Base-by-base conservation (phyloP, 495 filamentous ascomycete genomes). In the Aspergillus funiculosus region DNA sequence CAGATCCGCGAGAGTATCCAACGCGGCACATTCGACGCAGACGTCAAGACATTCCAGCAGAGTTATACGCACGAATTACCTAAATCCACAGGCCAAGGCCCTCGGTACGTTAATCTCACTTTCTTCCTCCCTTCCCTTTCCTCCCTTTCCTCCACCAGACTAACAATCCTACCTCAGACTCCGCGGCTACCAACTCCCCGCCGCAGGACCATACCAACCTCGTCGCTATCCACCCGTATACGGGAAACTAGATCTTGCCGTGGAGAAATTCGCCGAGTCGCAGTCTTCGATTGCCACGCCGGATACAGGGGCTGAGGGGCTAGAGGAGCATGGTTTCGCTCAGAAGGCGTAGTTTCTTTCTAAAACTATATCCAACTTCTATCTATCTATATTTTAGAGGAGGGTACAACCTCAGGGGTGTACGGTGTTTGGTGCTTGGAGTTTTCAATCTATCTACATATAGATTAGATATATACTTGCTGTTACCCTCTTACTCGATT, bases 151-250 rank as follows among this genome's bases (percentile, higher is more conserved):
- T 8, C 5, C 21, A 17, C 11, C 2, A 21, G 14, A 15, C 48
- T 56, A 46, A 51, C 39, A 21, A 32, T 13, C 35, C 39, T n/a
- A 14, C 8, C 17, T 22, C 42, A 81, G 81, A 49, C 70, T 89
- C 29, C 78, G 91, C 53, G 91, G 91, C 17, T 94, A 97, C 52
- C 86, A 94, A 54, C 83, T 82, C 48, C 86, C 85, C 57, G 74
- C 80, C 38, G 75, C 80, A 15, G 72, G 80, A n/a, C 63, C 70
- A n/a, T 71, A 75, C 8, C 79, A 84, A 46, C 61, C 68, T 17
- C 83, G 75, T 63, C 84, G 81, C 53, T 89, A 91, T 56, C 71
- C 75, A 6, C 72, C 77, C 5, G 76, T 79, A 0, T 95, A 82
- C 67, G 75, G 68, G 4, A 63, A 65, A 36, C 62, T 84, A 6